Base-by-base conservation (phyloP, 305 asterid species). In the Nicotiana rustica region DNA sequence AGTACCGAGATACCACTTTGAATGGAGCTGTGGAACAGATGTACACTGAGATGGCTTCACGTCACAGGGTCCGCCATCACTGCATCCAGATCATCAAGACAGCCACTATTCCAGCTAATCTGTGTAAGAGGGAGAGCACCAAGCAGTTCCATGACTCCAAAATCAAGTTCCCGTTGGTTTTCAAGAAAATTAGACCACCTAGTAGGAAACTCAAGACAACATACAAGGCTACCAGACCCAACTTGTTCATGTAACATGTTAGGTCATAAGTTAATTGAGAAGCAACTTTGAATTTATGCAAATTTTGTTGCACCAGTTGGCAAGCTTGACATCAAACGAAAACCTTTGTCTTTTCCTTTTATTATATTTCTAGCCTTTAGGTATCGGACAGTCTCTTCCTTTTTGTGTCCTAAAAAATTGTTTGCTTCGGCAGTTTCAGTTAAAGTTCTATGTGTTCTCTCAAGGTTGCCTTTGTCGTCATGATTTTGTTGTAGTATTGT, bases 21-120 rank as follows among this genome's bases (percentile, higher is more conserved):
- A 94, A 94, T 4, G 98, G 98, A 0, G 94, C 62, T 15, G 94
- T 94, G 2, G 96, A 92, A 81, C 97, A 94, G 77, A 94, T 94
- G 97, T 94, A 91, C 90, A 91, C 89, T 0, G 95, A 94, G 86
- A 91, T 94, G 98, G 98, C 97, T 36, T 94, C 98, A 14, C 96
- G 98, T 62, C 98, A 93, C 91, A 92, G 94, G 82, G 96, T 94
- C 83, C 96, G 96, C 57, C 85, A 55, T 18, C 96, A 92, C 59
- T 93, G 98, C 87, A 93, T 92, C 68, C 98, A 94, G 79, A 92
- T 94, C 64, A 94, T 94, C 35, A 94, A 92, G 88, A 92, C 97
- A 0, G 97, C 96, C 73, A 94, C 98, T 1, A 85, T 94, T 47
- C 94, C 96, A 4, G 97, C 98, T 5, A 92, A 92, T 86, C 93